These are phyloP conservation scores for Fusarium multiceps DNA, from an alignment of 2,329 filamentous ascomycete species.

Conservation along the genomic window DNA sequence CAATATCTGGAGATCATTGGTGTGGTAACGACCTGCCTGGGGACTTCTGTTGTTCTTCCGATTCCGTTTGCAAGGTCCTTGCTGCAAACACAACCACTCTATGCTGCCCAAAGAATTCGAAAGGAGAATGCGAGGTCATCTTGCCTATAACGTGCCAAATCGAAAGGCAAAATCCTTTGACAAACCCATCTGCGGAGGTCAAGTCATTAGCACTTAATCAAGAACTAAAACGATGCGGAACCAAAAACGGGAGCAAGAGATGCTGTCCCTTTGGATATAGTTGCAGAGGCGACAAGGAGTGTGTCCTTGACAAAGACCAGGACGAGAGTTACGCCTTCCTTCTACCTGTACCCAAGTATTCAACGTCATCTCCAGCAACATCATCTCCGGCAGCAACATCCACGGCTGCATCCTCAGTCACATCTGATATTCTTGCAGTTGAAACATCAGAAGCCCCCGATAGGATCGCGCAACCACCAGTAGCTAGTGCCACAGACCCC, in stretches of 20 bases:
- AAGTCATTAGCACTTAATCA: conserved; percentile 36
- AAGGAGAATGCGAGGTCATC: conserved; percentile 33
- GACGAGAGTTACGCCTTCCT: conserved; percentile 38
- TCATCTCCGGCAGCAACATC: conserved; percentile 10
- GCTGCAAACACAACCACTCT: conserved; percentile 45
- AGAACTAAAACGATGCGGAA: conserved; percentile 36
- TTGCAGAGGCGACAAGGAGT: conserved; percentile 33
- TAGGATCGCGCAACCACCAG: conserved; percentile 18
- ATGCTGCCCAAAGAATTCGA: conserved; percentile 40
- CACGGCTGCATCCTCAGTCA: conserved; percentile 4
- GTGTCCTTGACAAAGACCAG: conserved; percentile 40
- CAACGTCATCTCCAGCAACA: conserved; percentile 19
- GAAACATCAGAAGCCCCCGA: conserved; percentile 37
- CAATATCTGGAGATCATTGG: conserved; percentile 27
- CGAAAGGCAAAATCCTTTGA: conserved; percentile 30
- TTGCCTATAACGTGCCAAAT: conserved; percentile 41
- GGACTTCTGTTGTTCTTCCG: conserved; percentile 40
- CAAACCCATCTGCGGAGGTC: conserved; percentile 35
- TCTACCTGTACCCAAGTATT: conserved; percentile 28
- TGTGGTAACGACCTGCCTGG: conserved; percentile 37
- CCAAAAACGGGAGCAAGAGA: conserved; percentile 18
- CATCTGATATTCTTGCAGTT: conserved; percentile 25
- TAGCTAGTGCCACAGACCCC: conserved; percentile 10
- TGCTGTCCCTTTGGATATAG: conserved; percentile 46
- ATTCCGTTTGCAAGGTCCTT: conserved; percentile 38